Base-by-base conservation (phyloP, 495 filamentous ascomycete genomes). In the Neurospora sp. region DNA sequence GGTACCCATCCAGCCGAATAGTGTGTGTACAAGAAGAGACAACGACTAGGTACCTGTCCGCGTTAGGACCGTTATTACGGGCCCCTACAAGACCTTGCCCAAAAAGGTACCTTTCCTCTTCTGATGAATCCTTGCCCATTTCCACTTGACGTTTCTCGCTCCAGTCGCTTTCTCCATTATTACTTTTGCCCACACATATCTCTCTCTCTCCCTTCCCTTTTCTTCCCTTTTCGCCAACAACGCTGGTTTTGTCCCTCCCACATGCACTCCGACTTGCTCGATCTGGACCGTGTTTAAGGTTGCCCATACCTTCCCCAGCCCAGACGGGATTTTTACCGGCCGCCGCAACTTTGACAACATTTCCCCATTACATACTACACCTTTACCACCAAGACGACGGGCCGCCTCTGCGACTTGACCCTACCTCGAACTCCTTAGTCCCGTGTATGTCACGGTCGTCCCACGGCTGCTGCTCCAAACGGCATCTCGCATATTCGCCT, bases 161-260 rank as follows among this genome's bases (percentile, higher is more conserved):
- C 73, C 45, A 45, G 71, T 78, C 71, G 74, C 80, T 35, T 80
- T 82, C 72, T 81, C 83, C 77, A 79, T 85, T 76, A 80, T 84
- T 75, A 78, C 78, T 71, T 74, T 76, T 72, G 73, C 79, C 76
- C 79, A 79, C 80, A 77, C 74, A 78, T 77, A 35, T 31, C 22
- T 65, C 75, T 71, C 69, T 72, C 65, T 75, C 78, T 72, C 73
- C 75, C 76, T 78, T 77, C 70, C 73, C 61, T 77, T 76, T 76
- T 77, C 76, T 72, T 72, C 71, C 40, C 76, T 73, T 38, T 31
- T 69, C 61, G 73, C 72, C 68, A 77, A 74, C 53, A 65, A 65
- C 53, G 27, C 53, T 35, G 27, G 53, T 8, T 65, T 65, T 65
- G 53, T 65, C 53, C 75, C 70, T 75, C 70, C 73, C 73, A 73